Conservation (phyloP, 2,329 filamentous ascomycete genomes). For the Xylaria sp. region DNA sequence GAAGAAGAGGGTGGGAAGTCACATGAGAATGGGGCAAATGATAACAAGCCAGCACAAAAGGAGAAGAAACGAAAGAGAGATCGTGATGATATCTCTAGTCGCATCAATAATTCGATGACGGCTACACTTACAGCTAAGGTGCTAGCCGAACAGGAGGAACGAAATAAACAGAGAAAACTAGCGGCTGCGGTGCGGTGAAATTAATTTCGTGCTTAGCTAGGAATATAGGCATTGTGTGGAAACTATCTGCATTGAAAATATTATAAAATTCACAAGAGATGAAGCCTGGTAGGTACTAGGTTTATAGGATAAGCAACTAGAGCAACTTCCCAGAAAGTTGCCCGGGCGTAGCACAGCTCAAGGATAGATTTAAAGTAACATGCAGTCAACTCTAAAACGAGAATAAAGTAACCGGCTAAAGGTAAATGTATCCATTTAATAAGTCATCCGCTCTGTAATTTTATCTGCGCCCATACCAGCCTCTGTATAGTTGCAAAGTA, state of each 20-base stretch:
- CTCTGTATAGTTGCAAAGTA: constrained; percentile 25
- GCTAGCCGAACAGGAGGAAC: constrained; percentile 84
- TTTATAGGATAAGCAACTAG: too few relatives aligned
- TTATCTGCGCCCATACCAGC: constrained; percentile 24
- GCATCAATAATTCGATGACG: constrained; percentile 89
- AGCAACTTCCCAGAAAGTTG: too few relatives aligned
- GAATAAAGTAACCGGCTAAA: too few relatives aligned
- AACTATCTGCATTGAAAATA: neutral
- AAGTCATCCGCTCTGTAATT: constrained; percentile 32
- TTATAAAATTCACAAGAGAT: constrained; percentile 19
- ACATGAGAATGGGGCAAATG: constrained; percentile 38
- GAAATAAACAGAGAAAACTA: constrained; percentile 81
- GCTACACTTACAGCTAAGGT: constrained; percentile 88
- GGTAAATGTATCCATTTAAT: constrained; percentile 14
- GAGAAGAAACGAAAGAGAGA: constrained; percentile 51
- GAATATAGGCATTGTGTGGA: neutral
- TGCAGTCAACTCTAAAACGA: too few relatives aligned
- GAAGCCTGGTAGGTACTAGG: neutral
- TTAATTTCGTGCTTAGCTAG: neutral
- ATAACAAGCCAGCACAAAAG: constrained; percentile 61
- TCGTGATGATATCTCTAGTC: constrained; percentile 56
- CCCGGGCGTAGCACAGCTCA: too few relatives aligned
- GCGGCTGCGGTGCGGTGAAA: constrained; percentile 52
- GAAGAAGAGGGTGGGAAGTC: constrained; percentile 52
- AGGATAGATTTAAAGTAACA: too few relatives aligned